Percentiles rank a stretch among this genome's conserved stretches.
These are phyloP conservation scores for Pyropia yezoensis DNA, from an alignment of 23 red algal species.

Conservation along the genomic window DNA sequence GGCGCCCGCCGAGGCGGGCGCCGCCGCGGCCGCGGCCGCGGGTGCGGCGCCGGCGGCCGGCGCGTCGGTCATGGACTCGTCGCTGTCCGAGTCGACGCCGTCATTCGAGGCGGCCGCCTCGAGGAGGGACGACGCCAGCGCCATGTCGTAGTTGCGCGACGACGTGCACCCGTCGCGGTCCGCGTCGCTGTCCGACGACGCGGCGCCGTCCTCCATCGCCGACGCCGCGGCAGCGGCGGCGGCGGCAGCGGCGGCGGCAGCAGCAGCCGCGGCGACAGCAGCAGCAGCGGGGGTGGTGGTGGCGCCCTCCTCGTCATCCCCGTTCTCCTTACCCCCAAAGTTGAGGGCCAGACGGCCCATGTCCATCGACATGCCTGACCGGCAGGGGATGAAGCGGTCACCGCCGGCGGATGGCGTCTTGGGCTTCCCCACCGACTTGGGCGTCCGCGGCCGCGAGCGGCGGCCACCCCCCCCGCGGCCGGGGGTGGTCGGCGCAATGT, in stretches of 20 bases:
- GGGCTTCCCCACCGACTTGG: conserved; percentile 15
- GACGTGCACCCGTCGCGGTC: neutral
- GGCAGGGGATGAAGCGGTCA: conserved; percentile 94
- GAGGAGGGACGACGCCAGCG: conserved; percentile 58
- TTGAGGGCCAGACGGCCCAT: conserved; percentile 47
- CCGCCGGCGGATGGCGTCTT: conserved; percentile 17
- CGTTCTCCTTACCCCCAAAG: conserved; percentile 70
- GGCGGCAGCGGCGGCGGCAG: neutral
- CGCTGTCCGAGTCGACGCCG: neutral
- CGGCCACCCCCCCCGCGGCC: neutral
- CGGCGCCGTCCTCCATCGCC: neutral
- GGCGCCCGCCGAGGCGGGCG: neutral
- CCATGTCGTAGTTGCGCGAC: conserved; percentile 11
- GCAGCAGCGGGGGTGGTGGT: neutral
- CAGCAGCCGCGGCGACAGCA: neutral
- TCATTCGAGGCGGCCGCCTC: conserved; percentile 3
- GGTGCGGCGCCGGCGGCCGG: too few species aligned
- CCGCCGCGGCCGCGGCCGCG: neutral
- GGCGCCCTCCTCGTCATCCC: neutral
- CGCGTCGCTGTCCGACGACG: too few species aligned
- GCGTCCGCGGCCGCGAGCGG: conserved; percentile 4
- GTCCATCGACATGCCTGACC: conserved; percentile 83
- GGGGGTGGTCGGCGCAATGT: neutral
- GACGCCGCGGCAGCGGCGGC: neutral
- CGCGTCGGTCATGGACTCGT: neutral